A percentile compares a stretch with the other conserved stretches of the same genome.
phyloP scores from a whole-genome alignment of 495 filamentous ascomycete species.

The Recurvomyces mirabilis region DNA sequence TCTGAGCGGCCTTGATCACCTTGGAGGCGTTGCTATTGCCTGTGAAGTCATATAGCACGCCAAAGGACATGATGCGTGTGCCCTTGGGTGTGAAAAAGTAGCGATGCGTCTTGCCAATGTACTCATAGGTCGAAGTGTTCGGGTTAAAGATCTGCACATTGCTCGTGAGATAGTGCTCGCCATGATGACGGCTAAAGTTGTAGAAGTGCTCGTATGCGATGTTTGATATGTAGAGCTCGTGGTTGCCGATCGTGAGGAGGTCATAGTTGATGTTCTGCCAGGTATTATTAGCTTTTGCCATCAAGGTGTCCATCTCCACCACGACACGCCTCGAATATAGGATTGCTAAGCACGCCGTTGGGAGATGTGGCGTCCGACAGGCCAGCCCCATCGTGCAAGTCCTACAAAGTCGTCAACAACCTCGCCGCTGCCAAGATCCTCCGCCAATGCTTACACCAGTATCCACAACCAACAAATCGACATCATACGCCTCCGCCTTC shows the following conservation, averaged over 20 bases:
- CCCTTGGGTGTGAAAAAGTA: conserved; percentile 33
- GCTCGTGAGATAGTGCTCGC: conserved; percentile 35
- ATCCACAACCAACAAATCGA: conserved; percentile 34
- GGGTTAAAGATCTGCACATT: conserved; percentile 32
- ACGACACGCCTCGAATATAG: conserved; percentile 28
- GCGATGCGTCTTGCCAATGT: conserved; percentile 33
- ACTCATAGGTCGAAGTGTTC: conserved; percentile 24
- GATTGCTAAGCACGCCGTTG: conserved; percentile 31
- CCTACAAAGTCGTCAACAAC: conserved; percentile 11
- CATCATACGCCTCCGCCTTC: conserved; percentile 27
- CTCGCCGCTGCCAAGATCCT: background rate
- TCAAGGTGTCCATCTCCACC: too few relatives aligned
- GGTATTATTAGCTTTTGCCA: too few relatives aligned
- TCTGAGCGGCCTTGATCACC: conserved; percentile 24
- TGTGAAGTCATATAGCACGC: conserved; percentile 32
- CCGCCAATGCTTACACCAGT: conserved; percentile 23
- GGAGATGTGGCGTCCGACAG: conserved; percentile 32
- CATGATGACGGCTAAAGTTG: conserved; percentile 31
- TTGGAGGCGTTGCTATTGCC: conserved; percentile 29
- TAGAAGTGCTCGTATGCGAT: conserved; percentile 29
- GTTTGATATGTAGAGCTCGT: conserved; percentile 31
- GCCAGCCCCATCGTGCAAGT: conserved; percentile 36
- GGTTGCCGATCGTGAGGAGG: conserved; percentile 35
- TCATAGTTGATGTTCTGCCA: conserved; percentile 34
- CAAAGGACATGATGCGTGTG: conserved; percentile 34